Evolutionary conservation across 2,329 filamentous ascomycete genomes (phyloP).

Genomic region (Botrytis porri): DNA sequence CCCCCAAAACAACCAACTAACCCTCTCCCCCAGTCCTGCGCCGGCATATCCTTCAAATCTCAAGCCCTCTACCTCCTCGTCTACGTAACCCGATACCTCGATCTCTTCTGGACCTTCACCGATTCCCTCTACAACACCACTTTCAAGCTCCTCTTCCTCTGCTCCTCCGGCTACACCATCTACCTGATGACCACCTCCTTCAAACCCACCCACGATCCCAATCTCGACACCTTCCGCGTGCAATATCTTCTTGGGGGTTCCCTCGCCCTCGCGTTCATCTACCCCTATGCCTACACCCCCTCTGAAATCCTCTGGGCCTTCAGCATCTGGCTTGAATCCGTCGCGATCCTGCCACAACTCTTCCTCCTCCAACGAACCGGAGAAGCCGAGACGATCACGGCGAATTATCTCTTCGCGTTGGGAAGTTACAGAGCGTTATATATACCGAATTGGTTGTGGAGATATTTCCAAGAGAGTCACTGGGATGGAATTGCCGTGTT

Average conservation of each 20-base stretch:
- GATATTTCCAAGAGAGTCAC: constrained; percentile 76
- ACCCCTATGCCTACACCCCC: constrained; percentile 79
- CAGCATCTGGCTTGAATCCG: constrained; percentile 95
- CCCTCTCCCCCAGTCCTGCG: constrained; percentile 51
- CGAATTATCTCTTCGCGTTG: constrained; percentile 93
- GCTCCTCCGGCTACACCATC: constrained; percentile 85
- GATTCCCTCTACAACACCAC: constrained; percentile 75
- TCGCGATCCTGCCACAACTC: constrained; percentile 93
- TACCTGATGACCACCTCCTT: constrained; percentile 98
- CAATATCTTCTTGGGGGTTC: constrained; percentile 87
- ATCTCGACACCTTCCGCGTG: constrained; percentile 95
- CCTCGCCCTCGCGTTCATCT: constrained; percentile 72
- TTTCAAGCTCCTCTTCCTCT: constrained; percentile 96
- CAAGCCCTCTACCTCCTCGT: constrained; percentile 93
- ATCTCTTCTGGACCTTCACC: constrained; percentile 83
- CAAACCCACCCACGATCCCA: constrained; percentile 95
- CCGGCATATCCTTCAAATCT: constrained; percentile 98
- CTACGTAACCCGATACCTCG: constrained; percentile 90
- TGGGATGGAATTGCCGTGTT: constrained; percentile 85
- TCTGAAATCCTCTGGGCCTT: constrained; percentile 95
- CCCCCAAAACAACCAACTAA: not conserved
- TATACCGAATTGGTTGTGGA: constrained; percentile 97
- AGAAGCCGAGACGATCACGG: constrained; percentile 98
- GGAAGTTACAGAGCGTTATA: constrained; percentile 90
- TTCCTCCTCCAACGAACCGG: constrained; percentile 98